Conservation (phyloP, 805 yeast genomes). For the Lipomyces oligophaga region DNA sequence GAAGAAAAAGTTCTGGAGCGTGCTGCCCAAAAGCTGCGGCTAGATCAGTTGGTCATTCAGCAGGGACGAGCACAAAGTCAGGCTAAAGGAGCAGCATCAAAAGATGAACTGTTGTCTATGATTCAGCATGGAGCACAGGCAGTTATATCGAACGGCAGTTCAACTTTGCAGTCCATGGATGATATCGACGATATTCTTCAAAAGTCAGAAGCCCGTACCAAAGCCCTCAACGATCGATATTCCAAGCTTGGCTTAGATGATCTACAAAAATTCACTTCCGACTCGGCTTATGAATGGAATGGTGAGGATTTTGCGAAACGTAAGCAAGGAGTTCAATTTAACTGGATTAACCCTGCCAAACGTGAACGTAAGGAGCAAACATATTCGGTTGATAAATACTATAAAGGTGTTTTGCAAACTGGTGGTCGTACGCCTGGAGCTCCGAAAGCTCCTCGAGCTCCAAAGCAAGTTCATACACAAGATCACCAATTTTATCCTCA, state of each 20-base stretch:
- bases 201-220: conserved; percentile 79
- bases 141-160: conserved; percentile 58
- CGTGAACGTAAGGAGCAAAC: conserved; percentile 53
- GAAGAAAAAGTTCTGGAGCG: conserved; percentile 95
- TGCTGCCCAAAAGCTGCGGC: conserved; percentile 87
- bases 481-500: conserved; percentile 90
- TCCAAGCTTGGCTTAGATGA: conserved; percentile 88
- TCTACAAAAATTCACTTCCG: conserved; percentile 83
- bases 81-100: conserved; percentile 41
- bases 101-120: conserved; percentile 89
- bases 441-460: conserved; percentile 69
- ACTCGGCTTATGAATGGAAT: conserved; percentile 94
- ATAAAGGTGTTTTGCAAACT: conserved; percentile 71
- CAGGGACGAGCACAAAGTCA: conserved; percentile 66
- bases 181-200: conserved; percentile 82
- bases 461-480: conserved; percentile 74
- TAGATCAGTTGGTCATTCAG: conserved; percentile 93
- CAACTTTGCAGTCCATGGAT: conserved; percentile 32
- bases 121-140: conserved; percentile 94
- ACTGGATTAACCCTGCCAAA: conserved; percentile 83
- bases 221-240: conserved; percentile 72
- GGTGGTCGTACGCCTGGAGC: conserved; percentile 53
- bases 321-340: conserved; percentile 39
- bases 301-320: conserved; percentile 75
- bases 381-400: conserved; percentile 82